Base-by-base conservation (phyloP, 257 asterid genomes). In the Marsdenia floribunda region DNA sequence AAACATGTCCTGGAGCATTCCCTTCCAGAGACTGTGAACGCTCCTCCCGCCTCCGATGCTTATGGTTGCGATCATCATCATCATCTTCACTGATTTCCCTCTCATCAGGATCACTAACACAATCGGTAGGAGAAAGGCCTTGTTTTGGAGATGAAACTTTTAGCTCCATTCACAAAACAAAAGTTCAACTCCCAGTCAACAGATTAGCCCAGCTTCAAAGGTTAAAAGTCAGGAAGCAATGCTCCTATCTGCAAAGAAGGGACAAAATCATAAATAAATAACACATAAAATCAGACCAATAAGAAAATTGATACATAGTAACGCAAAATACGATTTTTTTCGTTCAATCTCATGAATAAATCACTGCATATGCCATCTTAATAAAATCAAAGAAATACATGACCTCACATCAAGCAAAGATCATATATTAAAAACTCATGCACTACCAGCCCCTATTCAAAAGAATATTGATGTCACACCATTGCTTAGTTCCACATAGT, bases 41-140 rank as follows among this genome's bases (percentile, higher is more conserved):
- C 73, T 85, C 86, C 37, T 86, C 99, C 71, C 89, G 85, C 68
- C 89, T 89, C 40, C 98, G 97, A 83, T 94, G 98, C 83, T 94
- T 94, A 80, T 94, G 98, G 82, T 94, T 94, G 73, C 98, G 98
- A 82, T 94, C 98, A 87, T 94, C 98, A 26, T 92, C 97, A 77
- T 93, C 98, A 78, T 93, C 98, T 75, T 91, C 97, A 82, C 97
- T 94, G 77, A 90, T 77, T 88, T 86, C 92, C 85, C 89, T 90
- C 83, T 91, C 93, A 75, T 91, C 98, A 18, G 95, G 91, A 79
- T 90, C 96, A 78, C 93, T 85, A 59, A 78, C 83, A 46, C 79
- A 75, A 77, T 90, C 94, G 71, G 94, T 86, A 73, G 96, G 89
- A 63, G 90, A 90, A 84, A 83, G 79, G 21, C 82, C 90, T 26